Percentiles rank a stretch among this genome's conserved stretches.
phyloP scores from a whole-genome alignment of 305 asterid genomes.

The Fraxinus greggii region DNA sequence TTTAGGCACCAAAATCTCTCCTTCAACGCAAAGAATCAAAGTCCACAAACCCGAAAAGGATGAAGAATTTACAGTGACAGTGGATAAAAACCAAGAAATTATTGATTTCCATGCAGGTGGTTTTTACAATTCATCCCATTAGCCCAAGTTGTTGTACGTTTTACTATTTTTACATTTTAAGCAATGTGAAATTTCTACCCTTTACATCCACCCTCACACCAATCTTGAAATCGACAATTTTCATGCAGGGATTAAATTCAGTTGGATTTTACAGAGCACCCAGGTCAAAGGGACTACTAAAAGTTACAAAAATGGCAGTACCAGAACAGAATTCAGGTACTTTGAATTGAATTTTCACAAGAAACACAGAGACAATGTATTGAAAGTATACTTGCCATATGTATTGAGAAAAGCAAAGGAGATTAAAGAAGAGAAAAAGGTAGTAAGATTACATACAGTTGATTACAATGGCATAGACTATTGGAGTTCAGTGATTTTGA shows the following conservation, averaged over 20 bases:
- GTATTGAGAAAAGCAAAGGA: slow-evolving; percentile 46
- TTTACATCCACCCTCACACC: neutral
- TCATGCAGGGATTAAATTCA: slow-evolving; percentile 32
- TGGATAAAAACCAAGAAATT: slow-evolving; percentile 58
- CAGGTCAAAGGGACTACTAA: slow-evolving; percentile 27
- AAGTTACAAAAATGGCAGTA: slow-evolving; percentile 16
- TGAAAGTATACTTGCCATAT: slow-evolving; percentile 51
- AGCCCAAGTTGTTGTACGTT: neutral
- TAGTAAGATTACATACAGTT: slow-evolving; percentile 60
- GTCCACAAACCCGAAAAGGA: slow-evolving; percentile 57
- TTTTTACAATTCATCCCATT: slow-evolving; percentile 34
- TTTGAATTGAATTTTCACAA: slow-evolving; percentile 59
- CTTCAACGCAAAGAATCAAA: slow-evolving; percentile 50
- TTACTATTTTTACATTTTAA: neutral
- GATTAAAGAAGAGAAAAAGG: slow-evolving; percentile 47
- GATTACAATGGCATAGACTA: slow-evolving; percentile 63
- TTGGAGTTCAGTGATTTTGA: slow-evolving; percentile 64
- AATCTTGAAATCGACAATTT: neutral
- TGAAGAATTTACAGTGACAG: slow-evolving; percentile 43
- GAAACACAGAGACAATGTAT: slow-evolving; percentile 45
- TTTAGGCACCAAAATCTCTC: slow-evolving; percentile 50
- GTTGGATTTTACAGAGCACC: slow-evolving; percentile 51
- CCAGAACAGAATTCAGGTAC: slow-evolving; percentile 39
- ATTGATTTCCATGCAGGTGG: slow-evolving; percentile 45
- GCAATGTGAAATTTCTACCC: neutral